Evolutionary conservation across 441 rosid species (phyloP), one percentile per base, ranked within the genome.

Genomic region (Populus hybrid): DNA sequence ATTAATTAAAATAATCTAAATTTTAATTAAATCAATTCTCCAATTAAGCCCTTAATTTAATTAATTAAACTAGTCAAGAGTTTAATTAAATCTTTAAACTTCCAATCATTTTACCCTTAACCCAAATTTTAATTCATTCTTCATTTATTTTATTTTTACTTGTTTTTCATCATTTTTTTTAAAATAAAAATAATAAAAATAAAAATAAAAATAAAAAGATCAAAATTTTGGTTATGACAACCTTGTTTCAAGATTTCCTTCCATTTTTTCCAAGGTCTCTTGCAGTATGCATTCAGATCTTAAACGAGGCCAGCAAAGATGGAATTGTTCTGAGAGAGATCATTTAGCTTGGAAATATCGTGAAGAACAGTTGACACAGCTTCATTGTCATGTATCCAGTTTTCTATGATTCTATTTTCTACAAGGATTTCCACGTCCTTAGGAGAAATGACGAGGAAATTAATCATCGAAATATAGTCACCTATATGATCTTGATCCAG

Each of bases 171-270:
- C n/a, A n/a, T n/a, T n/a, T n/a, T n/a, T n/a, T n/a, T n/a, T n/a
- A n/a, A n/a, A n/a, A n/a, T n/a, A n/a, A n/a, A n/a, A n/a, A n/a
- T n/a, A n/a, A n/a, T n/a, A n/a, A n/a, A n/a, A n/a, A n/a, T n/a
- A n/a, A n/a, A n/a, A n/a, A n/a, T n/a, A n/a, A n/a, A n/a, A n/a
- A n/a, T n/a, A n/a, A n/a, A n/a, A n/a, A n/a, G n/a, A n/a, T n/a
- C n/a, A n/a, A n/a, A n/a, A n/a, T n/a, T n/a, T n/a, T n/a, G n/a
- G n/a, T n/a, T n/a, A n/a, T n/a, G n/a, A n/a, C n/a, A n/a, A 30
- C 57, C 18, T 5, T 64, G 75, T 16, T 24, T 76, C 66, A 76
- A 18, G 42, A 72, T 50, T 50, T 77, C 74, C 79, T 61, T 85
- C 83, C 77, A 83, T 64, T 42, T 6, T n/a, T 67, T 14, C 78